Evolutionary conservation across 1,284 basidiomycete species (phyloP), one percentile per base, ranked within the genome.

Genomic region (Phlebopus sp.): DNA sequence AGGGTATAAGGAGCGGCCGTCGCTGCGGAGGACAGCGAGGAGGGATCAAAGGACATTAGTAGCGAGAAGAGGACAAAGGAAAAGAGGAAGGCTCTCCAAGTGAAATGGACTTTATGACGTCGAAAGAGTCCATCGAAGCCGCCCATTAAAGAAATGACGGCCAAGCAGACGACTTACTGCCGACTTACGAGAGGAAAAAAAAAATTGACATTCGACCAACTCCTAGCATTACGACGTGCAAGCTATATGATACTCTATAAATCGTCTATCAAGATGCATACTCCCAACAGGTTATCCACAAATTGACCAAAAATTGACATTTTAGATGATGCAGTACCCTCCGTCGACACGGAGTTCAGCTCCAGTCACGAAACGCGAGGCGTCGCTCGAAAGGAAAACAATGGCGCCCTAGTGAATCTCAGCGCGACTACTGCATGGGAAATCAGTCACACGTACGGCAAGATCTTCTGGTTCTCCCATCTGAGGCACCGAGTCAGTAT

Each of bases 331-430:
- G 64, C 83, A 86, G 65, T 93, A 93, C 18, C 91, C 92, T 21
- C 92, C 92, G 59, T 95, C 92, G 37, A 95, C 83, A 14, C 84
- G 81, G 52, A 95, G 71, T 59, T 95, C 90, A 4, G 83, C 72
- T 7, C 92, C 92, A 1, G 92, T 95, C 73, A 92, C 84, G 68
- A 92, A 94, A 40, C 77, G 80, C 34, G 88, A 90, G 14, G 91
- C 90, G 64, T 93, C 92, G 59, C 86, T 90, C 10, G 86, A 81
- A 18, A 95, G 77, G 68, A 86, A 94, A 46, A 95, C 86, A 55
- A 92, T 77, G 36, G 91, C 91, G 19, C 89, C 89, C 82, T 88
- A 29, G 27, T 11, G 5, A 23, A 11, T 15, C 32, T 36, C 14
- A 40, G 53, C 31, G 60, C 40, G 14, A 43, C 44, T 31, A 17